A percentile compares a stretch with the other conserved stretches of the same genome.
These are phyloP conservation scores for Mycena chlorophos DNA, from an alignment of 768 basidiomycete species.

Conservation along the genomic window DNA sequence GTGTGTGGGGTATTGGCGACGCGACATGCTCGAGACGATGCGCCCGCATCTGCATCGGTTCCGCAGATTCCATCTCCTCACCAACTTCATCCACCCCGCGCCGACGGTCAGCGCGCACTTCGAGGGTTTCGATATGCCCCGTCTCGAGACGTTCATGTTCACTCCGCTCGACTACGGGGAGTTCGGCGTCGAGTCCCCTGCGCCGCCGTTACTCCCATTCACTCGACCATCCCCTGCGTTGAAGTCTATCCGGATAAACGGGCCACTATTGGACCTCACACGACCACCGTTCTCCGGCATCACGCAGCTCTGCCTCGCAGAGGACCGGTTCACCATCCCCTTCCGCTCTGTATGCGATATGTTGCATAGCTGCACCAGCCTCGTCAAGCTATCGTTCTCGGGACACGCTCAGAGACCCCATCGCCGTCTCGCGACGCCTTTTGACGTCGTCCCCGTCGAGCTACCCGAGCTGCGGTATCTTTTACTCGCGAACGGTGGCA, in stretches of 20 bases:
- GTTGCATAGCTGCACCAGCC: conserved; percentile 3
- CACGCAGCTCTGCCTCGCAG: conserved; percentile 14
- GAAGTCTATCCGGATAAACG: conserved; percentile 14
- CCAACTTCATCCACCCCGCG: conserved; percentile 13
- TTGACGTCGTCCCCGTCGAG: conserved; percentile 7
- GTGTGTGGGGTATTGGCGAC: conserved; percentile 11
- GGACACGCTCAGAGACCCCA: conserved; percentile 15
- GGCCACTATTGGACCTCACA: conserved; percentile 13
- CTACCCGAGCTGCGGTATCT: conserved; percentile 16
- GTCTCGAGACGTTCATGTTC: conserved; percentile 14
- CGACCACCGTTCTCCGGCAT: conserved; percentile 14
- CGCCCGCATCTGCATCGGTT: conserved; percentile 13
- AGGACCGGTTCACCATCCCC: conserved; percentile 17
- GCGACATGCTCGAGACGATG: conserved; percentile 9
- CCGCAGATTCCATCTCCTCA: conserved; percentile 15
- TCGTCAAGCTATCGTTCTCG: conserved; percentile 15
- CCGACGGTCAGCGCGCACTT: conserved; percentile 10
- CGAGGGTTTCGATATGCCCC: conserved; percentile 17
- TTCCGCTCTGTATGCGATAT: conserved; percentile 18
- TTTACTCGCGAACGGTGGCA: conserved; percentile 18
- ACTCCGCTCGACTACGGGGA: conserved; percentile 16
- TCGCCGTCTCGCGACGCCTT: conserved; percentile 6
- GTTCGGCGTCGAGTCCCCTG: neutral
- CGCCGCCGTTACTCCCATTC: conserved; percentile 11
- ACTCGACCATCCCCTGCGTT: conserved; percentile 4